A percentile compares a stretch with the other conserved stretches of the same genome.
Evolutionary conservation across 352 stramenopile genomes (phyloP).

Genomic region (Elongisporangium prolatum): DNA sequence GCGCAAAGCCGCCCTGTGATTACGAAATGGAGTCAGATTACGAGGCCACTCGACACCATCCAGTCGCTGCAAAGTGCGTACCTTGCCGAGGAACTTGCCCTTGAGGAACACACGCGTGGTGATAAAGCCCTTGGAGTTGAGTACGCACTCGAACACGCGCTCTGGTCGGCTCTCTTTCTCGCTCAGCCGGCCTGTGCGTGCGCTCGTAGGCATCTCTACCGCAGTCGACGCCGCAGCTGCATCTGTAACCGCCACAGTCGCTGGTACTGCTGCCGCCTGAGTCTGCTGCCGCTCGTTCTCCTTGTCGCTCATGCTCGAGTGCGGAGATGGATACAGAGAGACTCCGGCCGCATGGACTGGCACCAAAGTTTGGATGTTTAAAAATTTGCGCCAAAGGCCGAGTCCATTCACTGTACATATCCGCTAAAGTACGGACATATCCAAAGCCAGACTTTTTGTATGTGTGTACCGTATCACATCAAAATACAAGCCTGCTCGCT

Average conservation of each 20-base stretch:
- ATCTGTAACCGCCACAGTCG: slow-evolving; percentile 9
- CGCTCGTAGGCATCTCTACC: neutral
- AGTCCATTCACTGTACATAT: neutral
- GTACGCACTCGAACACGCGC: slow-evolving; percentile 44
- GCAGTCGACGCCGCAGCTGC: neutral
- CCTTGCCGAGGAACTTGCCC: slow-evolving; percentile 94
- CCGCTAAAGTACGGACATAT: neutral
- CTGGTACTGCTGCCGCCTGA: neutral
- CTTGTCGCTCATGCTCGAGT: slow-evolving; percentile 1
- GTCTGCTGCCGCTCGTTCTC: slow-evolving; percentile 15
- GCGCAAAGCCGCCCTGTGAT: slow-evolving; percentile 94
- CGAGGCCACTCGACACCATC: neutral
- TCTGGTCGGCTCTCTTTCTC: slow-evolving; percentile 34
- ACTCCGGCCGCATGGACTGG: neutral
- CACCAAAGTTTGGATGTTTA: neutral
- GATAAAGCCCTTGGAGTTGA: slow-evolving; percentile 46
- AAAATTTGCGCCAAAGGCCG: neutral
- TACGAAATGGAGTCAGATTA: neutral
- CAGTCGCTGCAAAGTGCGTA: slow-evolving; percentile 10
- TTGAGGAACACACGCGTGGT: slow-evolving; percentile 84
- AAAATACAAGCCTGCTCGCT: neutral
- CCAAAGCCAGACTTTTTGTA: too few species aligned
- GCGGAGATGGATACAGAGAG: neutral
- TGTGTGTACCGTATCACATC: too few species aligned
- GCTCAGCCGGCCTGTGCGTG: slow-evolving; percentile 5